phyloP scores from a whole-genome alignment of 345 rosid genomes.

The Brassica carinata region DNA sequence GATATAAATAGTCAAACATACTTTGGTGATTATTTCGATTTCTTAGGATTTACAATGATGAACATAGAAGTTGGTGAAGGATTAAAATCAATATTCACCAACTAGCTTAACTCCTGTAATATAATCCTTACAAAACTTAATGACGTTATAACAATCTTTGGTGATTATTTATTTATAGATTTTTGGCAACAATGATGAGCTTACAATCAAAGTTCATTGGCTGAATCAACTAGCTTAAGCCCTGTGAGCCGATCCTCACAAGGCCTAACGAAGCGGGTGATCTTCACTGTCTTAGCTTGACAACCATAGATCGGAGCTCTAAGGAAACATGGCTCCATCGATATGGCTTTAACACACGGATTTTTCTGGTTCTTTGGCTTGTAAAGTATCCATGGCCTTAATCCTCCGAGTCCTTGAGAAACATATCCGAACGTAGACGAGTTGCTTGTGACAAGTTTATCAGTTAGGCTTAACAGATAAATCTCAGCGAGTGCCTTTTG shows the following conservation, averaged over 20 bases:
- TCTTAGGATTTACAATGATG: background rate
- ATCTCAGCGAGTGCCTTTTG: background rate
- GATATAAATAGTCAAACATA: no score
- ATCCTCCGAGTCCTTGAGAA: background rate
- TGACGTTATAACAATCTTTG: no score
- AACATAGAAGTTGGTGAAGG: no score
- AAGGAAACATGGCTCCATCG: conserved; percentile 48
- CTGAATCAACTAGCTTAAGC: conserved; percentile 36
- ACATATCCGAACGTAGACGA: background rate
- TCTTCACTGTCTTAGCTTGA: conserved; percentile 16
- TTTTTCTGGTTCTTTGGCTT: background rate
- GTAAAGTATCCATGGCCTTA: background rate
- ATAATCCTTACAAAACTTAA: no score
- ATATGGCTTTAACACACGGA: conserved; percentile 33
- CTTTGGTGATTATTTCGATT: no score
- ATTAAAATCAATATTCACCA: no score
- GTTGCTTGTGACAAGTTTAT: background rate
- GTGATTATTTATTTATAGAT: background rate
- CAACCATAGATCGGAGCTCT: conserved; percentile 36
- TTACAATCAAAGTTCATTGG: conserved; percentile 6
- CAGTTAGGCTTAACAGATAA: background rate
- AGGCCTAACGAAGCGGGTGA: conserved; percentile 34
- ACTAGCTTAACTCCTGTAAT: no score
- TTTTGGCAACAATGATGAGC: background rate
- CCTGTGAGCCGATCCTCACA: conserved; percentile 44